Base-by-base conservation (phyloP, 768 basidiomycete species). In the Pleurotus tuoliensis region DNA sequence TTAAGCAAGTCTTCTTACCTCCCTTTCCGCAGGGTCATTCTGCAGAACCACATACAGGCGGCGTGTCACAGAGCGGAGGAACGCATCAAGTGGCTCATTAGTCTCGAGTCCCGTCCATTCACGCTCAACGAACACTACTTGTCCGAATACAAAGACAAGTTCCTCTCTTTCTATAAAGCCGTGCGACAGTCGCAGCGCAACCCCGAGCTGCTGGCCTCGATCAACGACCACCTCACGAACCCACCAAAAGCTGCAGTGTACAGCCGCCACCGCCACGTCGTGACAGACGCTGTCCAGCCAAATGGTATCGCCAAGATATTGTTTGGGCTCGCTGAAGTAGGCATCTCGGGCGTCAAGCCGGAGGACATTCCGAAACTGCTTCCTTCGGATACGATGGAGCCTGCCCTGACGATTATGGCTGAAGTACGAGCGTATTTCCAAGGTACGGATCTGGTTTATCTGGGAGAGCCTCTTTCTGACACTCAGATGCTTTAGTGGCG, bases 371-470 rank as follows among this genome's bases (percentile, higher is more conserved):
- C 76, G 0, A 82, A 75, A 61, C 62, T 88, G 0, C 71, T 84
- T 3, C 76, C 80, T 0, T 56, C 72, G 0, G 84, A 87, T 57
- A 69, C 69, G 2, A 77, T 76, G 73, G 84, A 83, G 38, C 75
- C 79, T 0, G 83, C 83, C 0, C 61, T 90, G 15, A 61, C 68
- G 3, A 86, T 90, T 62, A 89, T 90, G 86, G 85, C 86, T 0
- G 79, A 83, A 55, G 85, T 88, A 1, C 74, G 86, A 4, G 87
- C 84, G 0, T 89, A 90, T 60, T 90, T 89, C 66, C 85, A 89
- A 76, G 88, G 89, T 87, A 62, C 6, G 62, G 56, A n/a, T 27
- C 45, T n/a, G 44, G 9, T 38, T n/a, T 34, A 25, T 20, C 24
- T 27, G 27, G 24, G 60, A 47, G 59, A 55, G 45, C 50, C 43